Percentiles rank a stretch among this genome's conserved stretches.
phyloP scores from a whole-genome alignment of 345 rosid species.

The Gossypium ekmanianum region DNA sequence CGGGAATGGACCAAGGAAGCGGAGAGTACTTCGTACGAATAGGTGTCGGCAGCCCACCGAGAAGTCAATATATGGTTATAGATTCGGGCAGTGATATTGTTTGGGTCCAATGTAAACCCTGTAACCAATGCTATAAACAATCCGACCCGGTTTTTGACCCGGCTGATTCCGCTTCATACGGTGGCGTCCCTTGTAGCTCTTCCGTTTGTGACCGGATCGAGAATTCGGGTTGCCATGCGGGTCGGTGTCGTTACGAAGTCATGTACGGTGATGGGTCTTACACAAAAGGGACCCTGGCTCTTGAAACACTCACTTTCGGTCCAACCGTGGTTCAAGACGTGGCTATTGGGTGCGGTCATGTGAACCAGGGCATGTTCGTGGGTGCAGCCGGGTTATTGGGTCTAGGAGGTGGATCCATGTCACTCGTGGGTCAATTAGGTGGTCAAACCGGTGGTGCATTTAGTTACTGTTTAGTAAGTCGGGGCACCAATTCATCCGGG shows the following conservation, averaged over 20 bases:
- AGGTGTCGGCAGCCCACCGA: constrained; percentile 88
- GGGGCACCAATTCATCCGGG: constrained; percentile 66
- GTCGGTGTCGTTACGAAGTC: constrained; percentile 84
- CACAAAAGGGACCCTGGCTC: constrained; percentile 82
- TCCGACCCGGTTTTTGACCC: constrained; percentile 96
- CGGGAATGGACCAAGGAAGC: constrained; percentile 96
- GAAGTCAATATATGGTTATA: constrained; percentile 81
- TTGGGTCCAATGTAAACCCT: constrained; percentile 98
- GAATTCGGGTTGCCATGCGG: constrained; percentile 69
- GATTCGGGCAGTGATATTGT: constrained; percentile 97
- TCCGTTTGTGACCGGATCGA: constrained; percentile 72
- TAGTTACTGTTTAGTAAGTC: constrained; percentile 77
- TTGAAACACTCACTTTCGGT: constrained; percentile 80
- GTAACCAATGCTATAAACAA: constrained; percentile 79
- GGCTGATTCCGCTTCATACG: constrained; percentile 61
- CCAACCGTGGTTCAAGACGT: constrained; percentile 52
- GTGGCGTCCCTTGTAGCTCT: constrained; percentile 76
- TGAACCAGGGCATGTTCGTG: constrained; percentile 83
- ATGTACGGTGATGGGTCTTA: constrained; percentile 93
- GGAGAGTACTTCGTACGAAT: constrained; percentile 90
- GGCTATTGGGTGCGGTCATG: constrained; percentile 93
- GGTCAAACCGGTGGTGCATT: constrained; percentile 90
- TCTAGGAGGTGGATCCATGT: constrained; percentile 86
- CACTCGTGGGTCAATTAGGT: constrained; percentile 77
- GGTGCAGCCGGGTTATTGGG: constrained; percentile 95